phyloP scores from a whole-genome alignment of 2,329 filamentous ascomycete genomes.

The Bimuria novae-zelandiae region DNA sequence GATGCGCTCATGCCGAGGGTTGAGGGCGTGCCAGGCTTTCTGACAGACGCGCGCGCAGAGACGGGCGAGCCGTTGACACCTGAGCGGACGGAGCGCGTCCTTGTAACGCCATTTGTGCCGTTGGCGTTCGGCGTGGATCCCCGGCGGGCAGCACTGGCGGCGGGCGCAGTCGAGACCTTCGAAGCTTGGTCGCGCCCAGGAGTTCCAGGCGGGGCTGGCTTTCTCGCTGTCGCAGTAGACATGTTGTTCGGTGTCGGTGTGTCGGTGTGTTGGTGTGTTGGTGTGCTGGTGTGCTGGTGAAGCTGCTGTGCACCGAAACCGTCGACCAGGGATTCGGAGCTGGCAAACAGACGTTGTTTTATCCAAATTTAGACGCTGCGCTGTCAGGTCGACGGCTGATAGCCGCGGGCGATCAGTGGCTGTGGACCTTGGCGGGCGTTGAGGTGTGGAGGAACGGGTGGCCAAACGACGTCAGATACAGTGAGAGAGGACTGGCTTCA shows the following conservation, averaged over 20 bases:
- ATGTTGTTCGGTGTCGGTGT: slow-evolving; percentile 23
- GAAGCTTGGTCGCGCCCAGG: slow-evolving; percentile 29
- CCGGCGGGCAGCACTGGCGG: slow-evolving; percentile 34
- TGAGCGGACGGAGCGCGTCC: slow-evolving; percentile 40
- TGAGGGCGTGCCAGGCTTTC: slow-evolving; percentile 42
- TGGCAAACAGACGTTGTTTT: slow-evolving; percentile 2
- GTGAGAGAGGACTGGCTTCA: background rate
- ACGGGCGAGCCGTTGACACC: slow-evolving; percentile 40
- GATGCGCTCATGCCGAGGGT: slow-evolving; percentile 39
- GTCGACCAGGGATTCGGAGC: slow-evolving; percentile 14
- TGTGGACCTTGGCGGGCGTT: slow-evolving; percentile 7
- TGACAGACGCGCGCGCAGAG: slow-evolving; percentile 46
- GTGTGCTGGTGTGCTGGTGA: background rate
- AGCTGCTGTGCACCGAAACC: slow-evolving; percentile 8
- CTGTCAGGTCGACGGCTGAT: background rate
- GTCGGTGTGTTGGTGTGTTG: slow-evolving; percentile 8
- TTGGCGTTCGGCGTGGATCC: slow-evolving; percentile 34
- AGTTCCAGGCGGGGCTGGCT: slow-evolving; percentile 41
- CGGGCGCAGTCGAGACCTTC: slow-evolving; percentile 36
- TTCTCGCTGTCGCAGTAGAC: slow-evolving; percentile 43
- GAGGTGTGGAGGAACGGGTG: background rate
- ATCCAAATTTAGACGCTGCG: slow-evolving; percentile 7
- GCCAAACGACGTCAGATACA: slow-evolving; percentile 6
- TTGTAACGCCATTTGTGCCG: slow-evolving; percentile 33
- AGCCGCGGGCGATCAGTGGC: slow-evolving; percentile 4